Evolutionary conservation across 352 stramenopile species (phyloP), one percentile per base, ranked within the genome.

Genomic region (Peronosclerospora sorghi): DNA sequence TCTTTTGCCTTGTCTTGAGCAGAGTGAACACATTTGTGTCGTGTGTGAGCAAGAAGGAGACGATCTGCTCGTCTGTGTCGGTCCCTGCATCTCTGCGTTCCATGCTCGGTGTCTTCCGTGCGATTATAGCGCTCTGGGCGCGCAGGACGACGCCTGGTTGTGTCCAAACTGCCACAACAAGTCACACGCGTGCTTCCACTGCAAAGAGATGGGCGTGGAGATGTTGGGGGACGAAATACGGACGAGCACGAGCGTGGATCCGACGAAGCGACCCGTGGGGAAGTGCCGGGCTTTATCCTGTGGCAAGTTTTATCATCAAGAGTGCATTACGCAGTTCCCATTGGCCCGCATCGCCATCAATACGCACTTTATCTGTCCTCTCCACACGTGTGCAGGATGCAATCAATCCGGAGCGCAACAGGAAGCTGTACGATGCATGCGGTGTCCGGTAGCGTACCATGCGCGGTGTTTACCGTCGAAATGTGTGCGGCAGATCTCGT

Each of bases 221-320:
- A 28, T 47, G 21, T 37, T 60, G 21, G 23, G 30, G 24, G 34
- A 61, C 32, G 51, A 66, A 1, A 29, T 43, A 17, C 23, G 27
- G 13, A 15, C 41, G 1, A 39, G 17, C 23, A 28, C 34, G 5
- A 35, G 41, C 15, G 40, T 52, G 0, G 43, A 53, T 8, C 14
- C 41, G 0, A 36, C 6, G 14, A 35, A 51, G 10, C 50, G 62
- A 15, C 43, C 61, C 0, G 76, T 88, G 14, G 64, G 77, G 30
- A 88, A 88, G 46, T 92, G 80, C 45, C 68, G 80, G 20, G 80
- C 80, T 32, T 52, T 86, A 5, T 88, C 76, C 30, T 92, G 80
- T 37, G 80, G 80, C 19, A 90, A 90, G 45, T 92, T 80, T 45
- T 92, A 90, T 43, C 80, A 92, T 40, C 62, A 80, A 13, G 59